Percentiles rank a stretch among this genome's conserved stretches.
These are phyloP conservation scores for Balakata baccata DNA, from an alignment of 345 rosid species.

Conservation along the genomic window DNA sequence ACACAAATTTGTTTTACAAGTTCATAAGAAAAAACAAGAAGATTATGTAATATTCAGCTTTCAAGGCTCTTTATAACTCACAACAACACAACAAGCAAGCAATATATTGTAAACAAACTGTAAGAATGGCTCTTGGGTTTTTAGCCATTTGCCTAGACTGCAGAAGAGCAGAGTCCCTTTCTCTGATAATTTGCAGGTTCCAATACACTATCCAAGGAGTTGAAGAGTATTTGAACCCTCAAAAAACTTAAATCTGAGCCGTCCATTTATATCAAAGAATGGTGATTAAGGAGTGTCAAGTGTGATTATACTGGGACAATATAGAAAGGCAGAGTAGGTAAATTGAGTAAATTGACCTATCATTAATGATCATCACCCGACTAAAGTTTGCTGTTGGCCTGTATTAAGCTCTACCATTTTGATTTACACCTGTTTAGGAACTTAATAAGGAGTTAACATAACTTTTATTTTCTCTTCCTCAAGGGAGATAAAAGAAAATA, in stretches of 20 bases:
- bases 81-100: background rate
- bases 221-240: no score
- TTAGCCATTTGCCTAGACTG: background rate
- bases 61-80: constrained; percentile 3
- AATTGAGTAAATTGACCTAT: constrained; percentile 1
- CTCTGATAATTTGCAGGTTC: constrained; percentile 1
- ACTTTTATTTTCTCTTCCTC: no score
- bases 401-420: background rate
- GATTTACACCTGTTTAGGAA: no score
- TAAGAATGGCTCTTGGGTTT: background rate
- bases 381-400: background rate
- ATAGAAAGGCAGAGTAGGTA: background rate
- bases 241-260: no score
- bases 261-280: no score
- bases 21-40: background rate
- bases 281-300: no score
- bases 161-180: background rate
- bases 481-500: no score
- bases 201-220: background rate
- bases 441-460: no score
- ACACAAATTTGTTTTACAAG: background rate
- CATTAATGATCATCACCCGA: constrained; percentile 2
- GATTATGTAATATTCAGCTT: background rate
- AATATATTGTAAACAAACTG: background rate
- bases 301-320: no score